Percentiles rank a stretch among this genome's conserved stretches.
phyloP scores from a whole-genome alignment of 495 filamentous ascomycete species.

The Pyronema omphalodes region DNA sequence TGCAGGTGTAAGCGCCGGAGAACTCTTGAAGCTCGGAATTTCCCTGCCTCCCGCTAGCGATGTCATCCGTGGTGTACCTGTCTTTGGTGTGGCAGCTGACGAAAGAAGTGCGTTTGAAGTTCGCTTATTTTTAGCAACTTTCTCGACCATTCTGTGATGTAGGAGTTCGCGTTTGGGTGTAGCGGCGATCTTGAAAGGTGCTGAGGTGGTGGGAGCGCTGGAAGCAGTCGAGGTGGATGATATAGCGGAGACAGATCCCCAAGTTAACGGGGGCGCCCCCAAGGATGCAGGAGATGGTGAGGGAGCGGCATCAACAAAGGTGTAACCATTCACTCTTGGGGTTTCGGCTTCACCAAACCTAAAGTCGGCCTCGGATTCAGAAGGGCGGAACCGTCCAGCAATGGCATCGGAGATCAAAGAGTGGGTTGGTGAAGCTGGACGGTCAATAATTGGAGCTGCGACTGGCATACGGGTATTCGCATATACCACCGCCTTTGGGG shows the following conservation, averaged over 20 bases:
- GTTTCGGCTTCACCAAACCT: constrained; percentile 49
- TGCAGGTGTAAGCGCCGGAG: constrained; percentile 61
- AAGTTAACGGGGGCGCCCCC: constrained; percentile 17
- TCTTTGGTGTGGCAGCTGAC: constrained; percentile 2
- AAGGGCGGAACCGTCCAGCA: constrained; percentile 46
- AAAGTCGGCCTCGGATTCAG: constrained; percentile 42
- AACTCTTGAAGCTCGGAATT: constrained; percentile 60
- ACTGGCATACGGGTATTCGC: constrained; percentile 59
- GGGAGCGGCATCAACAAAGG: constrained; percentile 77
- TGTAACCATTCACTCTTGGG: constrained; percentile 77
- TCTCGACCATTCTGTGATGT: constrained; percentile 82
- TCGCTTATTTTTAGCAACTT: constrained; percentile 54
- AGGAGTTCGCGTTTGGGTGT: constrained; percentile 62
- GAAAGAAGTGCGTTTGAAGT: constrained; percentile 31
- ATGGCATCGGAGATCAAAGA: constrained; percentile 77
- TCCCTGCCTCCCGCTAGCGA: constrained; percentile 30
- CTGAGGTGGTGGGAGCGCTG: constrained; percentile 34
- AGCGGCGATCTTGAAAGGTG: constrained; percentile 67
- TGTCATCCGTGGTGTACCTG: constrained; percentile 14
- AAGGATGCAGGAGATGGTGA: constrained; percentile 19
- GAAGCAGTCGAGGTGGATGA: constrained; percentile 16
- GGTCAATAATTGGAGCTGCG: constrained; percentile 18
- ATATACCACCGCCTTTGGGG: constrained; percentile 60
- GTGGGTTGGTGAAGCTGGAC: constrained; percentile 62
- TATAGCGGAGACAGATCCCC: constrained; percentile 16